These are phyloP conservation scores for Firmiana major DNA, from an alignment of 345 rosid species.

Conservation along the genomic window DNA sequence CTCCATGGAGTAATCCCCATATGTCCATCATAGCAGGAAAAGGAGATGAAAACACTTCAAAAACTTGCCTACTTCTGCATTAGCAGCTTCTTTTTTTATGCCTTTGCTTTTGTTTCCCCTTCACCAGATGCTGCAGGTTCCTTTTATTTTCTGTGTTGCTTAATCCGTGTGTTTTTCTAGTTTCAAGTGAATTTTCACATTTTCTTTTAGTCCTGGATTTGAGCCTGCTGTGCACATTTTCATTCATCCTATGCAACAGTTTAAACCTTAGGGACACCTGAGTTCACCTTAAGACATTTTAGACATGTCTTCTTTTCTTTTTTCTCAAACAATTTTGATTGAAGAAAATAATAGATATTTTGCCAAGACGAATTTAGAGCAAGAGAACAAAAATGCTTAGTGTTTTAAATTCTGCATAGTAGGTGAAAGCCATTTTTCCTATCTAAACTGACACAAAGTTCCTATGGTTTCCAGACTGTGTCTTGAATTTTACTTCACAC, in stretches of 20 bases:
- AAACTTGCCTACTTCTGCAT: not conserved
- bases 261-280: not conserved
- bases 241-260: not conserved
- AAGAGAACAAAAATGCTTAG: not conserved
- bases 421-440: not conserved
- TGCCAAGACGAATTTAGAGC: not conserved
- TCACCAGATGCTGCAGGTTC: slow-evolving; percentile 29
- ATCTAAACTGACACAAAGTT: not conserved
- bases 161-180: not conserved
- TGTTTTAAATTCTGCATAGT: not conserved
- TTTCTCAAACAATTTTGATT: not conserved
- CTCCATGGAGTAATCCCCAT: not conserved
- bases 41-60: not conserved
- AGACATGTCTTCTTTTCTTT: not conserved
- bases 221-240: not conserved
- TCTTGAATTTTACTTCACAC: slow-evolving; percentile 23
- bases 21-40: not conserved
- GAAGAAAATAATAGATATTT: not conserved
- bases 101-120: not conserved
- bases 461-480: slow-evolving; percentile 29
- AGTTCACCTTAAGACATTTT: not conserved
- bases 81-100: slow-evolving; percentile 9
- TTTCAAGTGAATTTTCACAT: not conserved
- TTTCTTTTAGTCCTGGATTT: not conserved
- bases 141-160: not conserved